Evolutionary conservation across 441 rosid genomes (phyloP).

Genomic region (Adansonia gregorii): DNA sequence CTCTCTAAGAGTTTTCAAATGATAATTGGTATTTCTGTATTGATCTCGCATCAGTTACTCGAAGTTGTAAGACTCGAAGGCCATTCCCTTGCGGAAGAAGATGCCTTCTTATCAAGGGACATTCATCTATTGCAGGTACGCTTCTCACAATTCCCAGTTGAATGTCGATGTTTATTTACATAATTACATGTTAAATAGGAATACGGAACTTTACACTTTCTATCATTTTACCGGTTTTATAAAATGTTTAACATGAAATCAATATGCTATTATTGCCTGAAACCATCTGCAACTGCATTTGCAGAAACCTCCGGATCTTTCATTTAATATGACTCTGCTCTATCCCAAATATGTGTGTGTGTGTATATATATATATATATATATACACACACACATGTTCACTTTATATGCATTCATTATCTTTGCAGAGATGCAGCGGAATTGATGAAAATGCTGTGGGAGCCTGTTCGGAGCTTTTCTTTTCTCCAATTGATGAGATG

Average conservation of each 20-base stretch:
- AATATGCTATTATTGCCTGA: neutral
- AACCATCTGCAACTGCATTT: neutral
- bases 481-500: slow-evolving; percentile 96
- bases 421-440: slow-evolving; percentile 81
- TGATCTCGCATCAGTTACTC: slow-evolving; percentile 55
- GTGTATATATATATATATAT: no score
- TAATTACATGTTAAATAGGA: neutral
- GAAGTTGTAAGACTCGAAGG: slow-evolving; percentile 95
- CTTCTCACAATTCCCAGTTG: neutral
- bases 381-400: neutral
- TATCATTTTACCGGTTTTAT: neutral
- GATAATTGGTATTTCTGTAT: neutral
- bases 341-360: no score
- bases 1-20: neutral
- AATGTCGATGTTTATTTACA: neutral
- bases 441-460: slow-evolving; percentile 91
- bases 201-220: neutral
- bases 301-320: neutral
- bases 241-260: neutral
- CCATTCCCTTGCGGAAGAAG: slow-evolving; percentile 87
- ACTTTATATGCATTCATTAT: neutral
- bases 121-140: slow-evolving; percentile 93
- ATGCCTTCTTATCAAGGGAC: slow-evolving; percentile 82
- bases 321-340: neutral
- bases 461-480: slow-evolving; percentile 87